Percentiles rank a stretch among this genome's conserved stretches.
phyloP scores from a whole-genome alignment of 768 basidiomycete genomes.

The Russula foetens region DNA sequence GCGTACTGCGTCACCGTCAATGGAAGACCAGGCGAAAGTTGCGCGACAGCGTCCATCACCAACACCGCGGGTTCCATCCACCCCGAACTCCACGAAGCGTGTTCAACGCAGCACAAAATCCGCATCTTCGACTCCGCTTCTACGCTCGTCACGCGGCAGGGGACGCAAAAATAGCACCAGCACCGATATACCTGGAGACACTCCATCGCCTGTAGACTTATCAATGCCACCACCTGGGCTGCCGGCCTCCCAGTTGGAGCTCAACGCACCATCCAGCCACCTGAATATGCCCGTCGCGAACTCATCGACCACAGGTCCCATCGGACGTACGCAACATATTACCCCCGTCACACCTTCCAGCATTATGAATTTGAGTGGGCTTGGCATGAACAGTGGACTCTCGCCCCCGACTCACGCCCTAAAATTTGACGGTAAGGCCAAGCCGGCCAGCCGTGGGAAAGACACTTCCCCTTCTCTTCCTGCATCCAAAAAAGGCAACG shows the following conservation, averaged over 20 bases:
- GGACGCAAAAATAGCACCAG: slow-evolving; percentile 34
- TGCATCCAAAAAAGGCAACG: slow-evolving; percentile 26
- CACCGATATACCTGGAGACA: slow-evolving; percentile 35
- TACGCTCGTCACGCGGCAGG: slow-evolving; percentile 33
- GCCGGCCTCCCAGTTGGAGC: slow-evolving; percentile 25
- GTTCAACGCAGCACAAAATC: slow-evolving; percentile 15
- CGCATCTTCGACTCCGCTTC: slow-evolving; percentile 18
- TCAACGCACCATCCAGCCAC: slow-evolving; percentile 1
- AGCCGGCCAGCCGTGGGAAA: slow-evolving; percentile 13
- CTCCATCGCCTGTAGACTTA: slow-evolving; percentile 82
- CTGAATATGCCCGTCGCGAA: background rate
- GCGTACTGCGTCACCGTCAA: slow-evolving; percentile 16
- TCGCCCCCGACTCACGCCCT: slow-evolving; percentile 25
- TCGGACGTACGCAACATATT: slow-evolving; percentile 30
- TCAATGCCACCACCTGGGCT: slow-evolving; percentile 83
- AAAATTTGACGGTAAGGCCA: slow-evolving; percentile 21
- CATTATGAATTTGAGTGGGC: slow-evolving; percentile 79
- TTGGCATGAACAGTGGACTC: slow-evolving; percentile 44
- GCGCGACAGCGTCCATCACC: slow-evolving; percentile 17
- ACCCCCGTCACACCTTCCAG: slow-evolving; percentile 86
- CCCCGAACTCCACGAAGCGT: slow-evolving; percentile 8
- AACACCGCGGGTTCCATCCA: slow-evolving; percentile 1
- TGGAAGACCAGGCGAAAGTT: slow-evolving; percentile 13
- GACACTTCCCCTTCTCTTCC: background rate
- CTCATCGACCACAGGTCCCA: slow-evolving; percentile 1